Evolutionary conservation across 2,329 filamentous ascomycete genomes (phyloP), one percentile per base, ranked within the genome.

Genomic region (Curvularia verruculosa): DNA sequence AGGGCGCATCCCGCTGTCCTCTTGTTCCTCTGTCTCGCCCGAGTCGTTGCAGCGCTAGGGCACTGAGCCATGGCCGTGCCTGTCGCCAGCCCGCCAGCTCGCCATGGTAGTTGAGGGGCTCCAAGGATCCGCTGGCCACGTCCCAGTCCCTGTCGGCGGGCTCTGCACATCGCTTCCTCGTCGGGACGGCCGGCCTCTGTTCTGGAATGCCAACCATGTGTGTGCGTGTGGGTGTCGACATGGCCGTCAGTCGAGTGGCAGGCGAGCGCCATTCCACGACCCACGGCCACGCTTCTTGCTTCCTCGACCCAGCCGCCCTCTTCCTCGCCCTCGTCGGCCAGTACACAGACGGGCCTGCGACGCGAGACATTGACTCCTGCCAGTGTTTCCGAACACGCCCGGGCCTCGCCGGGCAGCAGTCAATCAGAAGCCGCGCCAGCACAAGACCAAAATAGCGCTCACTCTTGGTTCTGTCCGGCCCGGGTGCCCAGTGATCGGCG

Each of bases 111-210:
- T 49, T 48, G 56, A 43, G 51, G 19, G 37, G 37, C 24, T 45
- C 48, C 47, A 52, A 34, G 49, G 54, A 59, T 60, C 31, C 37
- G 61, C 59, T 59, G 55, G 50, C 49, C 50, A 56, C 55, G 41
- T 46, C 48, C 51, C 43, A 56, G 59, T 64, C 59, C 59, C 60
- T 65, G 59, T 50, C 57, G 56, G 44, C 59, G 59, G 56, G 28
- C 54, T 29, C 51, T 53, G 65, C 64, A 54, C 58, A 69, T 67
- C 64, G 57, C 60, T 68, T 43, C 65, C 56, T 23, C 54, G 36
- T 54, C 29, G 49, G 37, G 49, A 15, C 10, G 19, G 26, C 36
- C 36, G 34, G 29, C 49, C 23, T 49, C 41, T 49, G 60, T 68
- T 68, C 66, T 68, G 64, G 67, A 70, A 68, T 66, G 61, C 43